Percentiles rank a stretch among this genome's conserved stretches.
Evolutionary conservation across 331 rosid genomes (phyloP).

Genomic region (Phaseolus coccineus): DNA sequence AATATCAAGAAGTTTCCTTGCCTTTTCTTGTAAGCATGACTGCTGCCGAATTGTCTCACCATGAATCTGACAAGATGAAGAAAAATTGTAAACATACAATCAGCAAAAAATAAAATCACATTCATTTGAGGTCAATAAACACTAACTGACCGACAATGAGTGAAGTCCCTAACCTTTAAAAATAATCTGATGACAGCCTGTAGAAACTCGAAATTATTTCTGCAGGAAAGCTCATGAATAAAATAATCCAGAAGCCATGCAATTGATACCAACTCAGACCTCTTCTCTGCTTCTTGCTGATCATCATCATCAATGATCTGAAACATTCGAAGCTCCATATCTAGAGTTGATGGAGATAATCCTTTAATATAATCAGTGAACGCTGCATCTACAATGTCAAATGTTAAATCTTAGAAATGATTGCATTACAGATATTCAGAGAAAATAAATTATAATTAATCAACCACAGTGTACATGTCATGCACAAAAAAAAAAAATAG

Average conservation of each 20-base stretch:
- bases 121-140: neutral
- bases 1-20: conserved; percentile 77
- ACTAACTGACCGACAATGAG: conserved; percentile 21
- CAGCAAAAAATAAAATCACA: neutral
- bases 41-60: conserved; percentile 84
- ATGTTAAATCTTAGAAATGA: conserved; percentile 2
- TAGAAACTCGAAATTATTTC: conserved; percentile 87
- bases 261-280: conserved; percentile 68
- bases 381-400: conserved; percentile 64
- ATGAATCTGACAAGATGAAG: conserved; percentile 67
- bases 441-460: conserved; percentile 14
- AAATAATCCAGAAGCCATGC: conserved; percentile 84
- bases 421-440: conserved; percentile 8
- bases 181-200: conserved; percentile 88
- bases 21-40: conserved; percentile 73
- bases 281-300: conserved; percentile 66
- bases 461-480: neutral
- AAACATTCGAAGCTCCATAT: conserved; percentile 90
- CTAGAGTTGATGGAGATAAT: conserved; percentile 82
- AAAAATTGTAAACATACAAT: conserved; percentile 19
- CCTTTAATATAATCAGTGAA: conserved; percentile 83
- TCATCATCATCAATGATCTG: conserved; percentile 72
- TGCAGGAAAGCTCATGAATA: conserved; percentile 70
- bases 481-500: conserved; percentile 38
- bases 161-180: conserved; percentile 67